phyloP scores from a whole-genome alignment of 75 land plant genomes.

The Pinus albicaulis region DNA sequence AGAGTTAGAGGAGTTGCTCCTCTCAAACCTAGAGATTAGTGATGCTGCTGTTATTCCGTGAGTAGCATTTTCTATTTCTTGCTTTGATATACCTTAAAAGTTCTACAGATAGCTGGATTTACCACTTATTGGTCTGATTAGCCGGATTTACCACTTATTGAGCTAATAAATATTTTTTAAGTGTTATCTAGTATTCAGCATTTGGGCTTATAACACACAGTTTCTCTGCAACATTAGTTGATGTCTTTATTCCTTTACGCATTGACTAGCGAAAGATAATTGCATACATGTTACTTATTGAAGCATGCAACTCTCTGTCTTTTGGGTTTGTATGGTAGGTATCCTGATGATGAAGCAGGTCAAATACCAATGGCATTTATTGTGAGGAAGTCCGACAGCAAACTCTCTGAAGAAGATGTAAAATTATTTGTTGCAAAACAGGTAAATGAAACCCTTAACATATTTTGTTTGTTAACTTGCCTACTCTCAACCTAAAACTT shows the following conservation, averaged over 20 bases:
- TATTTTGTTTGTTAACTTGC: neutral
- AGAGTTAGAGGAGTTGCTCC: conserved; percentile 73
- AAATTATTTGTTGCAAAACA: conserved; percentile 45
- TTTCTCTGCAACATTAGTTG: neutral
- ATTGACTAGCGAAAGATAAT: neutral
- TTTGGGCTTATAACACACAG: too few species aligned
- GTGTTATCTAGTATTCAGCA: too few species aligned
- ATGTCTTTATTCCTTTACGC: neutral
- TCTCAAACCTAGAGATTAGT: conserved; percentile 44
- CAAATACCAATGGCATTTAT: conserved; percentile 52
- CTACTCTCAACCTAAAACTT: neutral
- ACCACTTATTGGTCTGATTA: too few species aligned
- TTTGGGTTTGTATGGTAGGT: conserved; percentile 14
- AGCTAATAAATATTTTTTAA: too few species aligned
- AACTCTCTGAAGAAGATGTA: conserved; percentile 23
- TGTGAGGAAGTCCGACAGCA: conserved; percentile 24
- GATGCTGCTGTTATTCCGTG: conserved; percentile 77
- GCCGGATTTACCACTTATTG: too few species aligned
- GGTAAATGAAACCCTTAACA: neutral
- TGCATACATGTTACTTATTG: neutral
- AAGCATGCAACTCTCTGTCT: too few species aligned
- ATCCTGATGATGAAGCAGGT: conserved; percentile 45
- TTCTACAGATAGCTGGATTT: neutral
- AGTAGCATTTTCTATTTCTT: neutral
- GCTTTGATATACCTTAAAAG: neutral